Base-by-base conservation (phyloP, 371 early-diverging fungal species). In the Mucor lusitanicus region DNA sequence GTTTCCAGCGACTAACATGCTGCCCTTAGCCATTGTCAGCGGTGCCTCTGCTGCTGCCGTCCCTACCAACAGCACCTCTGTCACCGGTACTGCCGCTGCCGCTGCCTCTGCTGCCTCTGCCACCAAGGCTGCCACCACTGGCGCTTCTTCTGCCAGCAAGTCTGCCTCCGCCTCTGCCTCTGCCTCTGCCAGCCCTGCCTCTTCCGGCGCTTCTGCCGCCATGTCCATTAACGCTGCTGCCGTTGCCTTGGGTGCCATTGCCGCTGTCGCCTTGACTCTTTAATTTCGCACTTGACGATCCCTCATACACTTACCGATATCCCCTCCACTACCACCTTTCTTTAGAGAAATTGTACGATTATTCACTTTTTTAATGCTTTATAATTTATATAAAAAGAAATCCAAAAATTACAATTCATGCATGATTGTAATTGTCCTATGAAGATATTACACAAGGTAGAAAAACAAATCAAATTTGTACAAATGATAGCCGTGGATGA, bases 231-330 rank as follows among this genome's bases (percentile, higher is more conserved):
- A 61, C 61, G 54, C 70, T 33, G 75, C 71, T 64, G 74, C 73
- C 48, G 64, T 73, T 64, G 77, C 79, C 59, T 77, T 73, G 17
- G 76, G 68, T 65, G 76, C 73, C 37, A 61, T 70, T 63, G 81
- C 79, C 59, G 79, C 82, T 55, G 46, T 76, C 64, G 76, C 81
- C 25, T 59, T 78, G 48, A 67, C 69, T 53, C 70, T 77, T 42
- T 80, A 78, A 53, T 17, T 59, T 23, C 33, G 57, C 59, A 37
- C 37, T 37, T 37, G 37, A 0, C 1, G 37, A 13, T 13, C 13
- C 50, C 37, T 23, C 40, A 55, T 59, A 55, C 61, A 27, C 54
- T 61, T 9, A 40, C 48, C 21, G 50, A 23, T 25, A 50, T 55
- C 50, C 56, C n/a, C 42, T 37, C 60, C 48, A 21, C 9, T 46